Evolutionary conservation across 2,329 filamentous ascomycete species (phyloP).

Genomic region (Alternaria longipes): DNA sequence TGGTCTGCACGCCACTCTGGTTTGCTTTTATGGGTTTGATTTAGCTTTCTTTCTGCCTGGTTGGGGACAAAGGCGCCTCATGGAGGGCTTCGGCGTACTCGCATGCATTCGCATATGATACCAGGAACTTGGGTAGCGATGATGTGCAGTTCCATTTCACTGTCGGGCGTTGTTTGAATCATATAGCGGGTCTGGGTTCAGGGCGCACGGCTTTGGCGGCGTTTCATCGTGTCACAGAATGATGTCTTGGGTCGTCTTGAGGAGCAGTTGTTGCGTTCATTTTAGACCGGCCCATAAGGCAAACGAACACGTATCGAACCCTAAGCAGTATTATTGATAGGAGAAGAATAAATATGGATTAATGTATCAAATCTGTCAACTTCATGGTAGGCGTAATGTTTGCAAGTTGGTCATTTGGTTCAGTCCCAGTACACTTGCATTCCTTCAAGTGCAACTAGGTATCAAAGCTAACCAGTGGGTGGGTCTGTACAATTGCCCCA

Average conservation of each 20-base stretch:
- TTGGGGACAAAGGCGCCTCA: conserved; percentile 3
- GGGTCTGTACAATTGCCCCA: background rate
- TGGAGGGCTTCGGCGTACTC: conserved; percentile 4
- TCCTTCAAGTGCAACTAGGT: background rate
- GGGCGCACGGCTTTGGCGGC: too few relatives aligned
- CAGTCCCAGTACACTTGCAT: background rate
- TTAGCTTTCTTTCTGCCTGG: background rate
- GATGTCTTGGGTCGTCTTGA: background rate
- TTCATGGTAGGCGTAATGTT: background rate
- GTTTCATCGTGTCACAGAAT: background rate
- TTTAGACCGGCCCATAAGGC: background rate
- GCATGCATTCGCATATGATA: conserved; percentile 35
- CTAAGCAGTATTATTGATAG: background rate
- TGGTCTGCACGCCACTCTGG: background rate
- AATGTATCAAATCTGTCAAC: background rate
- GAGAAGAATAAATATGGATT: background rate
- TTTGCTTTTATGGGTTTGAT: background rate
- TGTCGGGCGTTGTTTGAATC: background rate
- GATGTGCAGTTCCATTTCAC: background rate
- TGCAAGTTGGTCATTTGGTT: background rate
- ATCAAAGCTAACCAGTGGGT: background rate
- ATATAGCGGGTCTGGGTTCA: background rate
- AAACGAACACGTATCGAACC: background rate
- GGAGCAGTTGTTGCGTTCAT: background rate
- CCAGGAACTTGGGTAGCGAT: conserved; percentile 18